phyloP scores from a whole-genome alignment of 352 stramenopile species.

The Globisporangium megalacanthum region DNA sequence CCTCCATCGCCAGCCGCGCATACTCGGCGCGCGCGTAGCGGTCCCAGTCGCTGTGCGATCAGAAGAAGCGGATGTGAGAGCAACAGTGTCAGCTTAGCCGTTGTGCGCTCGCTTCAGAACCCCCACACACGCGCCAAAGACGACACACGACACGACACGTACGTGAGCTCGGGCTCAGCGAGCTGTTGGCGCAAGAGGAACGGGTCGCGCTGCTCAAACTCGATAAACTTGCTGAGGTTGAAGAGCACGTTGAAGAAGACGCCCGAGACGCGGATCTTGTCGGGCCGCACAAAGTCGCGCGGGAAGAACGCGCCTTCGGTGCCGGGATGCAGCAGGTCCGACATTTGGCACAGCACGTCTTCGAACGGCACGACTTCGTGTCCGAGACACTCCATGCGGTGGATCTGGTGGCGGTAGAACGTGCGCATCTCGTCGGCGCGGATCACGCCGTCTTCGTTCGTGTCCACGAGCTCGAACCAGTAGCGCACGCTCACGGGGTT shows the following conservation, averaged over 20 bases:
- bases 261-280: constrained; percentile 90
- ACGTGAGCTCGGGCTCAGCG: constrained; percentile 85
- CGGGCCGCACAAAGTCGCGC: constrained; percentile 71
- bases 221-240: constrained; percentile 99
- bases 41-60: constrained; percentile 91
- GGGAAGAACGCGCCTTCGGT: constrained; percentile 78
- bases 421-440: constrained; percentile 95
- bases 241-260: constrained; percentile 99
- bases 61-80: not conserved
- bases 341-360: constrained; percentile 98
- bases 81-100: not conserved
- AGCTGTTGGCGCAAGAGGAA: constrained; percentile 95
- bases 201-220: constrained; percentile 98
- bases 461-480: constrained; percentile 98
- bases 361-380: constrained; percentile 98
- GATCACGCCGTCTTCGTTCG: constrained; percentile 96
- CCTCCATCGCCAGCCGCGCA: constrained; percentile 95
- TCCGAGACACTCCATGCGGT: constrained; percentile 97
- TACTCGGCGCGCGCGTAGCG: constrained; percentile 97
- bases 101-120: not conserved
- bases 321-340: constrained; percentile 73
- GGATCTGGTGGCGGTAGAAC: constrained; percentile 92
- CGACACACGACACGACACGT: constrained; percentile 13
- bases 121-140: not conserved
- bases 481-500: constrained; percentile 95